Conservation (phyloP, 345 rosid genomes). For the Chamaenerion angustifolium region DNA sequence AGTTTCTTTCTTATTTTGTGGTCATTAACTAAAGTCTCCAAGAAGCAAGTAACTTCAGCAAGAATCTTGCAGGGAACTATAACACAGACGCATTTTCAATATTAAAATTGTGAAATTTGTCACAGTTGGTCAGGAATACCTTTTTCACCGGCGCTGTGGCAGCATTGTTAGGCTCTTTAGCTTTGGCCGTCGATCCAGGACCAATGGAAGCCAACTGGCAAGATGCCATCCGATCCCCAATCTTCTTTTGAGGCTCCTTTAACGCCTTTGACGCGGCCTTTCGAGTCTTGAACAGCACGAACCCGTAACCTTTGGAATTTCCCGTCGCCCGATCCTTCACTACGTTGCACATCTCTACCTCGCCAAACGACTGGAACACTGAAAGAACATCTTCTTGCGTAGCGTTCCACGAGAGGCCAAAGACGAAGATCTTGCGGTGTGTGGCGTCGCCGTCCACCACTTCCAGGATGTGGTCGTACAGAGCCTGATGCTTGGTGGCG, state of each 20-base stretch:
- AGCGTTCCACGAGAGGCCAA: slow-evolving; percentile 71
- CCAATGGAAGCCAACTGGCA: slow-evolving; percentile 49
- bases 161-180: slow-evolving; percentile 19
- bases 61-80: too few relatives aligned
- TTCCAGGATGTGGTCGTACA: slow-evolving; percentile 33
- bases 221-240: slow-evolving; percentile 42
- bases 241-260: slow-evolving; percentile 29
- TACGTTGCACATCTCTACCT: slow-evolving; percentile 38
- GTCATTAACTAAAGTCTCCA: too few relatives aligned
- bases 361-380: slow-evolving; percentile 47
- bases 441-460: slow-evolving; percentile 49
- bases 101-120: too few relatives aligned
- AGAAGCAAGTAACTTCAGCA: too few relatives aligned
- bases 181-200: slow-evolving; percentile 18
- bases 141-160: slow-evolving; percentile 16
- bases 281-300: slow-evolving; percentile 11
- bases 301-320: slow-evolving; percentile 16
- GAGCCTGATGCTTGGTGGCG: slow-evolving; percentile 25
- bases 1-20: too few relatives aligned
- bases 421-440: slow-evolving; percentile 69
- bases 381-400: slow-evolving; percentile 44
- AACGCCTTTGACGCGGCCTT: slow-evolving; percentile 11
- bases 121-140: neutral
- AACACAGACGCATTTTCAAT: too few relatives aligned
- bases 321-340: slow-evolving; percentile 13